Conservation (phyloP, 768 basidiomycete genomes). For the Leucogyrophana mollusca region DNA sequence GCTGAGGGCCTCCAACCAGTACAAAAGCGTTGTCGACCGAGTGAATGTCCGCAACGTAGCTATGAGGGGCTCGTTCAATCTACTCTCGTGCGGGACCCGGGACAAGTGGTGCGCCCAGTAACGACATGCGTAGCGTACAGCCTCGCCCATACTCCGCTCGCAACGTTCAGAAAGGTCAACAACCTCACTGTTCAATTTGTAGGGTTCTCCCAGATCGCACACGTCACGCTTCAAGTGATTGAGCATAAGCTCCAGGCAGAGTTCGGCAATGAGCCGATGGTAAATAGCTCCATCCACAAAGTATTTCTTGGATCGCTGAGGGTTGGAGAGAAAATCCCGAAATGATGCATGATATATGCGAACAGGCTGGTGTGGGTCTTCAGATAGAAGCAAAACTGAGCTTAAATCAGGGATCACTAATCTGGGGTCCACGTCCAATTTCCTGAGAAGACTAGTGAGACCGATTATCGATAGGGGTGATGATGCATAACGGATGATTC, state of each 20-base stretch:
- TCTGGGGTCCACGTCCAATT: constrained; percentile 13
- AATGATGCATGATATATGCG: constrained; percentile 3
- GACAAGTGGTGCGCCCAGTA: constrained; percentile 17
- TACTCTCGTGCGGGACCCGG: constrained; percentile 9
- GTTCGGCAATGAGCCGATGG: background rate
- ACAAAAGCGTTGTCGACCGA: constrained; percentile 8
- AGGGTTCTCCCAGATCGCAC: constrained; percentile 12
- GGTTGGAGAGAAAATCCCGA: background rate
- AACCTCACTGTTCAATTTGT: constrained; percentile 12
- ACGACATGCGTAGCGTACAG: constrained; percentile 15
- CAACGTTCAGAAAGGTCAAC: constrained; percentile 11
- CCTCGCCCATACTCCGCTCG: constrained; percentile 7
- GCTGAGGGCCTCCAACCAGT: constrained; percentile 17
- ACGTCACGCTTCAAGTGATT: constrained; percentile 11
- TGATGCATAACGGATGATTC: constrained; percentile 15
- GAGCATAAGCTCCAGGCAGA: constrained; percentile 8
- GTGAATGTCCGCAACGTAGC: constrained; percentile 11
- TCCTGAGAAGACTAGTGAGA: constrained; percentile 7
- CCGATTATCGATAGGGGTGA: constrained; percentile 10
- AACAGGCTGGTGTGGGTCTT: background rate
- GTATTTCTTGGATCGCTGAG: background rate
- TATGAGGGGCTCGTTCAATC: constrained; percentile 9
- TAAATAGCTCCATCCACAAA: background rate
- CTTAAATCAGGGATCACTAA: constrained; percentile 14
- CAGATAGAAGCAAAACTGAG: constrained; percentile 5